Evolutionary conservation across 208 protist genomes (phyloP).

Genomic region (Porcisia hertigi): DNA sequence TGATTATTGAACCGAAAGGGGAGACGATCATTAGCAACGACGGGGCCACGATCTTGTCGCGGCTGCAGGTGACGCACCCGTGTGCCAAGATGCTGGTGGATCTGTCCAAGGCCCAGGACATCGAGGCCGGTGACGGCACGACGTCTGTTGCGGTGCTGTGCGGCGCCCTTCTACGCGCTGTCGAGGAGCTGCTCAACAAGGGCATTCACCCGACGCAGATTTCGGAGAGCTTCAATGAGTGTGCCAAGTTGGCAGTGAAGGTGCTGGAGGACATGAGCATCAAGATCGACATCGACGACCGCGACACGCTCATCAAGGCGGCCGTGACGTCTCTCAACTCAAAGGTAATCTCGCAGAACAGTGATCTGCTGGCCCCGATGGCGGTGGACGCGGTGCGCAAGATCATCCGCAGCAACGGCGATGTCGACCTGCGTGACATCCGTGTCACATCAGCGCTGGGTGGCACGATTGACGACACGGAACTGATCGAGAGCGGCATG

Average conservation of each 20-base stretch:
- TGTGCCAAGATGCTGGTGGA: slow-evolving; percentile 99
- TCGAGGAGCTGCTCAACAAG: slow-evolving; percentile 93
- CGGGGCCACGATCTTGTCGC: slow-evolving; percentile 99
- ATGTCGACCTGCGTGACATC: slow-evolving; percentile 98
- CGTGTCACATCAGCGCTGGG: slow-evolving; percentile 92
- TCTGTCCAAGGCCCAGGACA: slow-evolving; percentile 98
- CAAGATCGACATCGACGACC: slow-evolving; percentile 94
- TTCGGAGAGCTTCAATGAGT: slow-evolving; percentile 93
- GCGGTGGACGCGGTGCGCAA: slow-evolving; percentile 97
- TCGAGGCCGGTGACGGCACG: slow-evolving; percentile 99
- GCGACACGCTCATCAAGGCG: slow-evolving; percentile 93
- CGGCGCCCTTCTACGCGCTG: slow-evolving; percentile 93
- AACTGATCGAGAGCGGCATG: slow-evolving; percentile 93
- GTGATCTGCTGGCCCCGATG: slow-evolving; percentile 97
- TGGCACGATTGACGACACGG: slow-evolving; percentile 98
- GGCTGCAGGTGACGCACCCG: slow-evolving; percentile 97
- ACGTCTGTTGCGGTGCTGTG: slow-evolving; percentile 99
- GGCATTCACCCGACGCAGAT: slow-evolving; percentile 98
- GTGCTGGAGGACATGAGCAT: slow-evolving; percentile 95
- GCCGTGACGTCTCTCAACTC: slow-evolving; percentile 98
- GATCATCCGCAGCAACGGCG: slow-evolving; percentile 85
- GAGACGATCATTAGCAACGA: slow-evolving; percentile 99
- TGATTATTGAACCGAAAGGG: slow-evolving; percentile 86
- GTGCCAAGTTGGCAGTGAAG: slow-evolving; percentile 85
- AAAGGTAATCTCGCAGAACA: slow-evolving; percentile 98